Evolutionary conservation across 2,329 filamentous ascomycete species (phyloP).

Genomic region (Fusarium stilboides): DNA sequence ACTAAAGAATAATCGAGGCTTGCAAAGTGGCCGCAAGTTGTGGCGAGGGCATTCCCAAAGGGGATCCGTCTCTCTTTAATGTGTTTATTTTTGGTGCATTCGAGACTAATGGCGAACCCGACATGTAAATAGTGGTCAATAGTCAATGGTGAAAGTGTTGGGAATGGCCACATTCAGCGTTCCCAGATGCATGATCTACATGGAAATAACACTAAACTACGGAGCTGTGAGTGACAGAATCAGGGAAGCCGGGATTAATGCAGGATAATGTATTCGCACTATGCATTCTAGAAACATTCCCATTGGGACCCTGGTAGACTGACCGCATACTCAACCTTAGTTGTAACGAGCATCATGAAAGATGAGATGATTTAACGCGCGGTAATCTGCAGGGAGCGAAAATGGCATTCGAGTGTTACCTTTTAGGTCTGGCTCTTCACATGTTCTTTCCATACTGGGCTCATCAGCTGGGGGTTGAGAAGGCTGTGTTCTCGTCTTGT

Average conservation of each 20-base stretch:
- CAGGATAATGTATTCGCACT: constrained; percentile 3
- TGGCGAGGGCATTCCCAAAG: constrained; percentile 34
- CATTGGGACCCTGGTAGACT: neutral
- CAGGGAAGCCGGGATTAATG: constrained; percentile 6
- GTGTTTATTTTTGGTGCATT: constrained; percentile 40
- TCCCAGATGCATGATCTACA: neutral
- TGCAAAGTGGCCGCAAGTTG: constrained; percentile 25
- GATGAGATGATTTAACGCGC: constrained; percentile 7
- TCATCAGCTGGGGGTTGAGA: neutral
- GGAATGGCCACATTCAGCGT: neutral
- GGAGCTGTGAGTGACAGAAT: neutral
- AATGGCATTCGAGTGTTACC: neutral
- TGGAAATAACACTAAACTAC: neutral
- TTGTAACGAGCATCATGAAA: constrained; percentile 3
- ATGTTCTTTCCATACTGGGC: neutral
- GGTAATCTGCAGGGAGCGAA: neutral
- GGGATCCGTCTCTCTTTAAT: neutral
- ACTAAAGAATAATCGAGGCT: constrained; percentile 33
- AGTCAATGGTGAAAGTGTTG: too few species aligned
- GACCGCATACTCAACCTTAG: constrained; percentile 10
- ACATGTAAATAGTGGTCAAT: constrained; percentile 1
- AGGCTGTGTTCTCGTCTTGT: constrained; percentile 21
- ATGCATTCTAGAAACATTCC: constrained; percentile 27
- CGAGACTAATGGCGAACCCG: constrained; percentile 9
- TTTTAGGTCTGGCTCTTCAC: neutral